These are phyloP conservation scores for Laguncularia racemosa DNA, from an alignment of 345 rosid species.

Conservation along the genomic window DNA sequence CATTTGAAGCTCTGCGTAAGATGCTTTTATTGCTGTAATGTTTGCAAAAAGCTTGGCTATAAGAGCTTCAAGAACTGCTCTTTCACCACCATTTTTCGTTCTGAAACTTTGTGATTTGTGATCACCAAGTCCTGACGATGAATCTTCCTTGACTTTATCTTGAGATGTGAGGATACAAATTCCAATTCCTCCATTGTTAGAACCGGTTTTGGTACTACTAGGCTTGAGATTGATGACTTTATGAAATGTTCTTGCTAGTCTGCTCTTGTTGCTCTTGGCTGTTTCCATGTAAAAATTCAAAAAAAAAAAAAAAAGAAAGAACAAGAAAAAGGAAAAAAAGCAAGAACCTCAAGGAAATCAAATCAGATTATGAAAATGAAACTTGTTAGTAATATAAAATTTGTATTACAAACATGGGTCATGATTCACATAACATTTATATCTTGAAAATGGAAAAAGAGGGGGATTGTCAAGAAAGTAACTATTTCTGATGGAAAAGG, in stretches of 20 bases:
- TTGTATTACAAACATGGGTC: background rate
- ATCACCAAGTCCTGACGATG: background rate
- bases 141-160: conserved; percentile 28
- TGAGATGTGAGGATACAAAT: conserved; percentile 59
- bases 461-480: conserved; percentile 3
- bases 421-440: too few species aligned
- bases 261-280: conserved; percentile 38
- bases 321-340: too few species aligned
- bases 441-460: conserved; percentile 2
- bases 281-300: conserved; percentile 2
- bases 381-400: too few species aligned
- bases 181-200: conserved; percentile 46
- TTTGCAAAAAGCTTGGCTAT: conserved; percentile 75
- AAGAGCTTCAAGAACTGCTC: conserved; percentile 61
- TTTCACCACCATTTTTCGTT: conserved; percentile 5
- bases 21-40: conserved; percentile 74
- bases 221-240: conserved; percentile 47
- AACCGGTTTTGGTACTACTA: conserved; percentile 36
- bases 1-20: conserved; percentile 89
- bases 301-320: background rate
- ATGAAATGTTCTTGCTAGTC: conserved; percentile 59
- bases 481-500: conserved; percentile 1
- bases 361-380: background rate
- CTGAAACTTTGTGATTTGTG: conserved; percentile 2
- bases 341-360: too few species aligned